Conservation (phyloP, 345 rosid genomes). For the Bruguiera parviflora region DNA sequence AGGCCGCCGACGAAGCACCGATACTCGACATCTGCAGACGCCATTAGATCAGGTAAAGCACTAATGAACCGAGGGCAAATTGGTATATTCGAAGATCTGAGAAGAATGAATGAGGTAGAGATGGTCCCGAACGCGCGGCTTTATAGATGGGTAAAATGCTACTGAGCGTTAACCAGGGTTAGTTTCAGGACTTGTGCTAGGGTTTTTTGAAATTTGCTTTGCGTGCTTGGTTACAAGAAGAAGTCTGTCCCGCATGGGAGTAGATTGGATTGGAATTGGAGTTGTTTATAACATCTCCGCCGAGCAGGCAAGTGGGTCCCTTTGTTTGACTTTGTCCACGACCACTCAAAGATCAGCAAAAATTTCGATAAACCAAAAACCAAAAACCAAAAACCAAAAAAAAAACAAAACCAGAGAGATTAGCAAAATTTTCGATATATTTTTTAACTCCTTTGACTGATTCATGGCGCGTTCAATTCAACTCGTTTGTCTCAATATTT, state of each 20-base stretch:
- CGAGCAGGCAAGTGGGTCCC: no score
- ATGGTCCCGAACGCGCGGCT: neutral
- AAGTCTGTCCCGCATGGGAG: neutral
- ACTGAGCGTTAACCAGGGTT: neutral
- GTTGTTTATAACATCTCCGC: neutral
- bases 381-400: no score
- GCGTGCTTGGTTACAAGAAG: neutral
- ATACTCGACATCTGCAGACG: slow-evolving; percentile 64
- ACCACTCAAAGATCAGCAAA: no score
- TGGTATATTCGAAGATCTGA: neutral
- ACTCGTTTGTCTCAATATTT: no score
- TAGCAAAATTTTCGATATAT: no score
- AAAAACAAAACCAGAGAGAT: no score
- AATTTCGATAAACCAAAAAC: no score
- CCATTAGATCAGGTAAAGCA: slow-evolving; percentile 25
- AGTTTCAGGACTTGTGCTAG: neutral
- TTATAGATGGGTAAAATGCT: neutral
- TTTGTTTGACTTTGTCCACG: no score
- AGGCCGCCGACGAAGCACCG: slow-evolving; percentile 97
- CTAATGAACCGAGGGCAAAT: neutral
- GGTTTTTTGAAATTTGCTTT: neutral
- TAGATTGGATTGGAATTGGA: neutral
- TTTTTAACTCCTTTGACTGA: no score
- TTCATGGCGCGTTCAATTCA: no score
- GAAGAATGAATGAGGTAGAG: neutral